Evolutionary conservation across 2,329 filamentous ascomycete species (phyloP).

Genomic region (Blumeriella jaapii): DNA sequence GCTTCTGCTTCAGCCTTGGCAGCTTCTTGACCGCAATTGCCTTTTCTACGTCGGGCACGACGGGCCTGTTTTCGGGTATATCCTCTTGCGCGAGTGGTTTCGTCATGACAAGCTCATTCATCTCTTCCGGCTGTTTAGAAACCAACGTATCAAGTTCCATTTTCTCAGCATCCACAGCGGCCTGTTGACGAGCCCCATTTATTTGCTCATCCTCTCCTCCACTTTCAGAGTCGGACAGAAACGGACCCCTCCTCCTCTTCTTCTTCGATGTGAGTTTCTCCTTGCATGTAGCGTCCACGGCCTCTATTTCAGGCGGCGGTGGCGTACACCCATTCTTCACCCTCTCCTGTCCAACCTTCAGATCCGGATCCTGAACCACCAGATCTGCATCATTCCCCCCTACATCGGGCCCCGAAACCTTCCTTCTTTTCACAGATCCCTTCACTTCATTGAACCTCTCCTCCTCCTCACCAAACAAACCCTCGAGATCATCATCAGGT

Average conservation of each 20-base stretch:
- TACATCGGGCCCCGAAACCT: slow-evolving; percentile 22
- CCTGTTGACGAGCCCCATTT: slow-evolving; percentile 9
- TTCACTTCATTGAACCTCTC: slow-evolving; percentile 32
- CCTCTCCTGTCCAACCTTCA: neutral
- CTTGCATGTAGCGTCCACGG: too few species aligned
- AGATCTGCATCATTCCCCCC: slow-evolving; percentile 5
- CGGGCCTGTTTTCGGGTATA: slow-evolving; percentile 14
- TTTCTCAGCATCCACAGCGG: slow-evolving; percentile 14
- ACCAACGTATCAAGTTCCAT: slow-evolving; percentile 11
- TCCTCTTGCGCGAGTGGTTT: slow-evolving; percentile 9
- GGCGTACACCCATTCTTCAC: slow-evolving; percentile 11
- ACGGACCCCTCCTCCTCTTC: slow-evolving; percentile 41
- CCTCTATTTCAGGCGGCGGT: slow-evolving; percentile 20
- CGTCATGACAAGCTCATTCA: slow-evolving; percentile 11
- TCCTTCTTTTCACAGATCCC: slow-evolving; percentile 33
- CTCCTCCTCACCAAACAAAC: slow-evolving; percentile 16
- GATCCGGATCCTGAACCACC: slow-evolving; percentile 1
- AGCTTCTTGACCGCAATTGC: too few species aligned
- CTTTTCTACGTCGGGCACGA: slow-evolving; percentile 8
- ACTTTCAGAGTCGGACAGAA: slow-evolving; percentile 58
- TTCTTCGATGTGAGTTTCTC: slow-evolving; percentile 20
- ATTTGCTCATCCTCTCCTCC: slow-evolving; percentile 32
- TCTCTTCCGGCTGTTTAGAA: slow-evolving; percentile 8
- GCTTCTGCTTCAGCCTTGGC: slow-evolving; percentile 6
- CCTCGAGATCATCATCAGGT: slow-evolving; percentile 8